Conservation (phyloP, 352 stramenopile genomes). For the Globisporangium echinulatum region DNA sequence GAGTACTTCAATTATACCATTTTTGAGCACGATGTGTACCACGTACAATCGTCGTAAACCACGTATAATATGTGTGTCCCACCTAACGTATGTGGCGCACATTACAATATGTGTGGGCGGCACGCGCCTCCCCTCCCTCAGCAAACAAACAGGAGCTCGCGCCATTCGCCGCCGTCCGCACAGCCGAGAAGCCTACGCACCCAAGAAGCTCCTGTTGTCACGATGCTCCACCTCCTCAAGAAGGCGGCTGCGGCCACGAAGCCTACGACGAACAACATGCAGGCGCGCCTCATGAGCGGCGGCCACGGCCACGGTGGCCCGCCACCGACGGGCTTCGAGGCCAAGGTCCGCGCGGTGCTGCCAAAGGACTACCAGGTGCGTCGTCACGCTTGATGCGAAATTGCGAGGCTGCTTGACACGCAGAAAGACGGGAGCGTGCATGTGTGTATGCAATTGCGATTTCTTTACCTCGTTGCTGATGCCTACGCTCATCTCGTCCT, state of each 20-base stretch:
- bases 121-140: no score
- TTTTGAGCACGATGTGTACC: no score
- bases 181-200: background rate
- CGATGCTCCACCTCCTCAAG: slow-evolving; percentile 77
- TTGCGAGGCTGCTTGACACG: background rate
- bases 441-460: no score
- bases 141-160: no score
- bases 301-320: slow-evolving; percentile 51
- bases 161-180: background rate
- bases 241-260: slow-evolving; percentile 49
- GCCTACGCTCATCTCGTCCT: background rate
- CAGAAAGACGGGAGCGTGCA: background rate
- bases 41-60: no score
- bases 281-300: slow-evolving; percentile 70
- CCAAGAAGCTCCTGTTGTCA: slow-evolving; percentile 4
- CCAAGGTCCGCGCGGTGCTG: slow-evolving; percentile 79
- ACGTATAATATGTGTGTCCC: no score
- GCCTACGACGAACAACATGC: slow-evolving; percentile 40
- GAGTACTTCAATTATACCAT: no score
- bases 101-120: no score
- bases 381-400: background rate
- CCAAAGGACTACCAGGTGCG: slow-evolving; percentile 84
- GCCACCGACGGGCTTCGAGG: slow-evolving; percentile 70
- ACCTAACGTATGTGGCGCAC: no score
- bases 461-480: no score